phyloP scores from a whole-genome alignment of 2,329 filamentous ascomycete species.

The Paecilomyces variotii region DNA sequence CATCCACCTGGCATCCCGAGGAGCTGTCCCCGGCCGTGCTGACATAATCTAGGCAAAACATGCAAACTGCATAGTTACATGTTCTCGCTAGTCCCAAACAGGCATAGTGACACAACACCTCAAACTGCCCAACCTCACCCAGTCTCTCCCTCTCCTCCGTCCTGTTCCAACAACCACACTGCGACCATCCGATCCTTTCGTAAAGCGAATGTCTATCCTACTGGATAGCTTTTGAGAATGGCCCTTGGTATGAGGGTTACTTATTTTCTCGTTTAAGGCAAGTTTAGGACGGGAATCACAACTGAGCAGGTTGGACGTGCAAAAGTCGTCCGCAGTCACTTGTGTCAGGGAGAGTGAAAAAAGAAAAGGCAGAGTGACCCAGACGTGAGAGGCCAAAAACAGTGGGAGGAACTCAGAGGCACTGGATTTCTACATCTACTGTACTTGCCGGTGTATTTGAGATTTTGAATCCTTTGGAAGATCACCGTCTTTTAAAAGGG shows the following conservation, averaged over 20 bases:
- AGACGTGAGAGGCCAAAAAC: conserved; percentile 2
- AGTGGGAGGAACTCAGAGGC: background rate
- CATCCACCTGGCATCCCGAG: conserved; percentile 24
- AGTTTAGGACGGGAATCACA: conserved; percentile 9
- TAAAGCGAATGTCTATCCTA: conserved; percentile 35
- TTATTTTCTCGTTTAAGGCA: conserved; percentile 22
- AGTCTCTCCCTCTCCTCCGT: conserved; percentile 6
- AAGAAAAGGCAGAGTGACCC: background rate
- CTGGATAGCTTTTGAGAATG: conserved; percentile 22
- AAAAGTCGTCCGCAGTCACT: conserved; percentile 4
- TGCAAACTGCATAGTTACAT: conserved; percentile 11
- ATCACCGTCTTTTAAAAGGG: background rate
- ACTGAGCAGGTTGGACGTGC: conserved; percentile 12
- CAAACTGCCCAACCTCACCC: conserved; percentile 14
- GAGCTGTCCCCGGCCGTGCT: conserved; percentile 13
- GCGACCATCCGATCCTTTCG: conserved; percentile 17
- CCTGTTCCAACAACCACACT: conserved; percentile 5
- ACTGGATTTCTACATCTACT: conserved; percentile 3
- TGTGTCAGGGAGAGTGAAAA: conserved; percentile 1
- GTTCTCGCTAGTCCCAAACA: conserved; percentile 6
- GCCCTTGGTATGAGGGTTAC: conserved; percentile 28
- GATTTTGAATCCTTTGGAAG: background rate
- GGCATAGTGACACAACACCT: conserved; percentile 9
- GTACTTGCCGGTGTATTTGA: conserved; percentile 3
- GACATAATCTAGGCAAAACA: conserved; percentile 22